phyloP scores from a whole-genome alignment of 2,329 filamentous ascomycete species.

The Thelonectria discophora region DNA sequence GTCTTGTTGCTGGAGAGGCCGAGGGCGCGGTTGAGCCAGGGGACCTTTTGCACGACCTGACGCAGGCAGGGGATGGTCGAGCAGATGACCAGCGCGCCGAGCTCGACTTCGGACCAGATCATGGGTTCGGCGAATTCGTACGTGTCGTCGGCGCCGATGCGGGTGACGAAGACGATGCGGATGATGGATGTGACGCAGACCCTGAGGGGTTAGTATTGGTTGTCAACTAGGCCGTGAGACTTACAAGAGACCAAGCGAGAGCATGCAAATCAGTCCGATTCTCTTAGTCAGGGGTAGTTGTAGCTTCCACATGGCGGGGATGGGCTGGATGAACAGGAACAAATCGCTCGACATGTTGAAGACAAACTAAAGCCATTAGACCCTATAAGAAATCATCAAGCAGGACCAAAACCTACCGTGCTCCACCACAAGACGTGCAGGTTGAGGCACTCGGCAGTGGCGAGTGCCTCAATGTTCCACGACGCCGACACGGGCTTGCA shows the following conservation, averaged over 20 bases:
- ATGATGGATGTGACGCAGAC: slow-evolving; percentile 43
- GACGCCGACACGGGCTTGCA: slow-evolving; percentile 42
- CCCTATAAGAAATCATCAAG: too few species aligned
- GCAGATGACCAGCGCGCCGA: slow-evolving; percentile 46
- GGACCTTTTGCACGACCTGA: slow-evolving; percentile 42
- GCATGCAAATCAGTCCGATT: slow-evolving; percentile 41
- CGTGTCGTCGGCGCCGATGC: slow-evolving; percentile 38
- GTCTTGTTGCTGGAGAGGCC: slow-evolving; percentile 38
- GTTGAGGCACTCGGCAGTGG: slow-evolving; percentile 39
- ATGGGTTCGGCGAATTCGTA: slow-evolving; percentile 34
- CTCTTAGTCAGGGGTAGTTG: slow-evolving; percentile 45
- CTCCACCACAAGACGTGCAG: slow-evolving; percentile 45
- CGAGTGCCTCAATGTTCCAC: slow-evolving; percentile 34
- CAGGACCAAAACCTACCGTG: slow-evolving; percentile 37
- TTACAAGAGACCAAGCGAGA: slow-evolving; percentile 43
- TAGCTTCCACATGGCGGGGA: slow-evolving; percentile 49
- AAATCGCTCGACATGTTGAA: slow-evolving; percentile 51
- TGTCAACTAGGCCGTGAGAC: background rate
- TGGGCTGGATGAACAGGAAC: slow-evolving; percentile 49
- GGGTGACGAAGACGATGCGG: slow-evolving; percentile 39
- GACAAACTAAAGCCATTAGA: slow-evolving; percentile 33
- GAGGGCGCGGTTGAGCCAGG: slow-evolving; percentile 42
- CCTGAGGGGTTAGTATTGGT: slow-evolving; percentile 12
- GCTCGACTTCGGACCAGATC: slow-evolving; percentile 45
- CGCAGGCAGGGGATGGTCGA: slow-evolving; percentile 46